Evolutionary conservation across 176 grass and related monocot genomes (phyloP).

Genomic region (Oryza coarctata): DNA sequence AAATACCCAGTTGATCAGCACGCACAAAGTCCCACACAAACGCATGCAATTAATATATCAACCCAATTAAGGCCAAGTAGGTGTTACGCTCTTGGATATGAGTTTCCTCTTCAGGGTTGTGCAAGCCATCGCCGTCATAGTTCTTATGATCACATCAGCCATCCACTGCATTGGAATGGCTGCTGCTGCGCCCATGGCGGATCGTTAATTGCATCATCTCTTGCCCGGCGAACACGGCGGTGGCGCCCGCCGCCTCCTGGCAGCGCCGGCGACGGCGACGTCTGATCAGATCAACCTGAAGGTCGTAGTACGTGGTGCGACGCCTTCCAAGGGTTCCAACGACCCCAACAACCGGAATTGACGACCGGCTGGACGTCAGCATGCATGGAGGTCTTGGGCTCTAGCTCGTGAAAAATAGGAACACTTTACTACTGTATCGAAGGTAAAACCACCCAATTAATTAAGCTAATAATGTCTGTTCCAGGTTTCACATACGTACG

Average conservation of each 20-base stretch:
- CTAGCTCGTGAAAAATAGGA: too few relatives aligned
- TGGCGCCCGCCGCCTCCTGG: not conserved
- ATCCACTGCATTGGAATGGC: too few relatives aligned
- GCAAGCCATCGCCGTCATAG: not conserved
- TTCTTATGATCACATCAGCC: not conserved
- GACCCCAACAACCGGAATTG: not conserved
- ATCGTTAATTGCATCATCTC: too few relatives aligned
- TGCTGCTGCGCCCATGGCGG: too few relatives aligned
- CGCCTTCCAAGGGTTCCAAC: not conserved
- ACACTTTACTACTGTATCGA: too few relatives aligned
- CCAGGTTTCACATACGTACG: too few relatives aligned
- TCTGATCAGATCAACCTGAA: not conserved
- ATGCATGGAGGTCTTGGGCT: too few relatives aligned
- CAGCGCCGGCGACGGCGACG: not conserved
- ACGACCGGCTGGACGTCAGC: not conserved
- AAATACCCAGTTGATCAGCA: not conserved
- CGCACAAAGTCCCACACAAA: not conserved
- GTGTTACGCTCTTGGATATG: not conserved
- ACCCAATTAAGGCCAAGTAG: too few relatives aligned
- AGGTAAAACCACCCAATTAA: too few relatives aligned
- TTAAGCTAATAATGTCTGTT: too few relatives aligned
- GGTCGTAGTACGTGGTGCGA: not conserved
- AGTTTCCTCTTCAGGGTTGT: not conserved
- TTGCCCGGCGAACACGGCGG: too few relatives aligned
- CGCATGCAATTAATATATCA: not conserved